phyloP scores from a whole-genome alignment of 108 stramenopile genomes.

The Aurantiochytrium sp. region DNA sequence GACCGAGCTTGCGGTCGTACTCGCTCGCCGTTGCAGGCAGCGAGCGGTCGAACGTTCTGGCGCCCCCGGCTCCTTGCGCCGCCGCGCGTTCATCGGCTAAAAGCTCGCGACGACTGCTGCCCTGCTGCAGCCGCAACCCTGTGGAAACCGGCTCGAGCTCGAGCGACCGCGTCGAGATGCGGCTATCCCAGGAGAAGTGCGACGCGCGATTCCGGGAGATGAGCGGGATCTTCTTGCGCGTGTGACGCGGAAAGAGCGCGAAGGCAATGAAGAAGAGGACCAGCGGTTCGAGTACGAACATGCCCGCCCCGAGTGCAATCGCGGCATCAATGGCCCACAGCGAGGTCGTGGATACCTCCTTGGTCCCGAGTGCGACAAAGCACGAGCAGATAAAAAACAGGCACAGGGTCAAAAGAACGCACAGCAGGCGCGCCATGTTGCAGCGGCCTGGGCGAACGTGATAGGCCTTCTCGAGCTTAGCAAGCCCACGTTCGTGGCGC shows the following conservation, averaged over 20 bases:
- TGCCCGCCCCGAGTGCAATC: background rate
- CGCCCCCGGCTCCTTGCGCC: too few relatives aligned
- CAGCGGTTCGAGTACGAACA: background rate
- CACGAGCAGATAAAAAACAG: background rate
- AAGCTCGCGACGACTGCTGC: background rate
- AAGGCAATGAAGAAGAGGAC: background rate
- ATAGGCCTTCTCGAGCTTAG: background rate
- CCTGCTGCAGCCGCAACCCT: too few relatives aligned
- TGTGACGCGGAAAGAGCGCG: background rate
- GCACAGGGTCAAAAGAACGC: background rate
- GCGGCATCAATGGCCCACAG: background rate
- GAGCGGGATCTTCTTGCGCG: background rate
- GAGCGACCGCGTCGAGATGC: constrained; percentile 7
- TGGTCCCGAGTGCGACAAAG: background rate
- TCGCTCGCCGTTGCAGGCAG: too few relatives aligned
- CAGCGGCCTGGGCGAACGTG: background rate
- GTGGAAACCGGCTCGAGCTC: background rate
- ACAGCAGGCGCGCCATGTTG: background rate
- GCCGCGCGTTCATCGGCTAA: background rate
- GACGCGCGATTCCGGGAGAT: background rate
- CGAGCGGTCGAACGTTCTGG: too few relatives aligned
- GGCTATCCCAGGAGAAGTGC: background rate
- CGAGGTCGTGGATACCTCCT: background rate
- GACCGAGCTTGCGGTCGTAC: too few relatives aligned
- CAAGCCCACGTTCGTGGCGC: background rate